A percentile compares a stretch with the other conserved stretches of the same genome.
Conservation (phyloP, 345 rosid genomes). For the Eucalyptus sp. region DNA sequence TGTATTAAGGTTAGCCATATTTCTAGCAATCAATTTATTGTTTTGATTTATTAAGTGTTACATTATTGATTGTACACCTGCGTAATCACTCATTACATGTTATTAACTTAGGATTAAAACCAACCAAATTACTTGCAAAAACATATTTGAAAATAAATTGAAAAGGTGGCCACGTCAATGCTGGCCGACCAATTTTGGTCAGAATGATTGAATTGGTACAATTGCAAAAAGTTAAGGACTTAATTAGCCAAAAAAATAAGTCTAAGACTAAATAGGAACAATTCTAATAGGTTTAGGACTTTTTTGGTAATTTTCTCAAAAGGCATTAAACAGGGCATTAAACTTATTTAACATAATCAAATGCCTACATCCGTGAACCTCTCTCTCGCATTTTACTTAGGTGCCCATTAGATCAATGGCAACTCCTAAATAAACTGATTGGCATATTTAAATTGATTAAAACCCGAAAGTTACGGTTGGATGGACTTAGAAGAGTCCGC, state of each 20-base stretch:
- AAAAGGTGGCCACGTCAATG: not conserved
- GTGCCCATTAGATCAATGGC: not conserved
- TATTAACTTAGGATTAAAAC: not conserved
- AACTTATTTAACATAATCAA: not conserved
- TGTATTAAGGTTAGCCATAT: not conserved
- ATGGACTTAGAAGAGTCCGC: not conserved
- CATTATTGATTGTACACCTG: not conserved
- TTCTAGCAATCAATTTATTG: not conserved
- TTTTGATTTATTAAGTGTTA: not conserved
- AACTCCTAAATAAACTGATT: not conserved
- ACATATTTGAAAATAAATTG: too few relatives aligned
- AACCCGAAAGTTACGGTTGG: not conserved
- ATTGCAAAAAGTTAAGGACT: too few relatives aligned
- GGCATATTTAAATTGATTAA: not conserved
- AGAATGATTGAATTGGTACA: rapidly evolving
- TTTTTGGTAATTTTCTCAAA: too few relatives aligned
- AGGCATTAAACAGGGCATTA: too few relatives aligned
- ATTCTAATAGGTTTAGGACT: too few relatives aligned
- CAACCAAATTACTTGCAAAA: not conserved
- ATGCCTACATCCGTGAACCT: not conserved
- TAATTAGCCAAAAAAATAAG: too few relatives aligned
- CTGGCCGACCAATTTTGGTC: too few relatives aligned
- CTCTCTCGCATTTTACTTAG: not conserved
- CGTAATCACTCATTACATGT: not conserved
- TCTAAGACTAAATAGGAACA: rapidly evolving